phyloP scores from a whole-genome alignment of 768 basidiomycete genomes.

The Suillus tomentosus region DNA sequence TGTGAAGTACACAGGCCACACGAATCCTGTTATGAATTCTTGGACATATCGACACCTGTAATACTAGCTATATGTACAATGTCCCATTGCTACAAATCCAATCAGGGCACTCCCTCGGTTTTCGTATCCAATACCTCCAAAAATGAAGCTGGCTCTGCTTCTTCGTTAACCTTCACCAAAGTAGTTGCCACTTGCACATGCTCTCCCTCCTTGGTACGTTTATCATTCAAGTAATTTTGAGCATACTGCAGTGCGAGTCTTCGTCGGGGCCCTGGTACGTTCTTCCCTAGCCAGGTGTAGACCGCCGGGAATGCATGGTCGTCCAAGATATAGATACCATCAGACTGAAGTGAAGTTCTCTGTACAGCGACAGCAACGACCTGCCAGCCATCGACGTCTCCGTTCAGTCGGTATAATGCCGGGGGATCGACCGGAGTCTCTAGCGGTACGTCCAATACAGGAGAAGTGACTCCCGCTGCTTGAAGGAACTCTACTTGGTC shows the following conservation, averaged over 20 bases:
- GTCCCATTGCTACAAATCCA: background rate
- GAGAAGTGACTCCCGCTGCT: conserved; percentile 42
- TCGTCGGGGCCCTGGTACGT: conserved; percentile 49
- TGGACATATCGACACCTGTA: background rate
- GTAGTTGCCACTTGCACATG: conserved; percentile 22
- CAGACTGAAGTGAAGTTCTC: conserved; percentile 41
- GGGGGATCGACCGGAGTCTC: conserved; percentile 19
- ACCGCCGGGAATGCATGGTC: conserved; percentile 44
- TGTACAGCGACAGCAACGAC: conserved; percentile 39
- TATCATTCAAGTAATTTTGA: conserved; percentile 51
- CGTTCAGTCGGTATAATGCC: conserved; percentile 45
- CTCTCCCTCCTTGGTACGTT: conserved; percentile 23
- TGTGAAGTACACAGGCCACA: conserved; percentile 15
- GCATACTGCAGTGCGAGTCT: conserved; percentile 55
- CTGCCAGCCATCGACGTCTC: conserved; percentile 41
- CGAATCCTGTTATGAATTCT: background rate
- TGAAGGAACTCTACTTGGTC: conserved; percentile 50
- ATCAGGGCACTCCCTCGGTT: background rate
- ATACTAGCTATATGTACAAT: background rate
- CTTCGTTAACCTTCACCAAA: conserved; percentile 33
- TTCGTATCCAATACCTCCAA: conserved; percentile 18
- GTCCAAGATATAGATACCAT: conserved; percentile 57
- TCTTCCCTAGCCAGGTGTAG: conserved; percentile 61
- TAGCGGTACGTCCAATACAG: conserved; percentile 20
- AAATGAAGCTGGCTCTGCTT: conserved; percentile 52